These are phyloP conservation scores for Sanghuangporus baumii DNA, from an alignment of 1,284 basidiomycete genomes.

Conservation along the genomic window DNA sequence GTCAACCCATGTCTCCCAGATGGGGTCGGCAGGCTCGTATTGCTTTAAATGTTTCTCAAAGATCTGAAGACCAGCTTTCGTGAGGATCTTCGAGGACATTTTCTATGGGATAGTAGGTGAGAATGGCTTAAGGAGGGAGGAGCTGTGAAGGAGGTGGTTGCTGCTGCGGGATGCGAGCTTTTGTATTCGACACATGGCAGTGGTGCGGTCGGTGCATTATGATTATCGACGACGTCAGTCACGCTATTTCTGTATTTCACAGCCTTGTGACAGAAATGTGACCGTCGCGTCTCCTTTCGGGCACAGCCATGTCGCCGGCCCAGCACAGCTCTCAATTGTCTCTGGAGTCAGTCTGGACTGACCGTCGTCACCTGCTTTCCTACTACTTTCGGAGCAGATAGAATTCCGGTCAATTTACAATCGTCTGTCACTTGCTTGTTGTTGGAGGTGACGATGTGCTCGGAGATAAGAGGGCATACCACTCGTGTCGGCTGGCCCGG, in stretches of 20 bases:
- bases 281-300: background rate
- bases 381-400: no score
- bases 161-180: background rate
- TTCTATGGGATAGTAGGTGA: background rate
- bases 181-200: background rate
- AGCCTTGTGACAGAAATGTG: background rate
- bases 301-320: no score
- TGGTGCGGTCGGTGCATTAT: background rate
- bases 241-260: background rate
- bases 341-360: no score
- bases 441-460: no score
- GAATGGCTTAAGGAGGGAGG: background rate
- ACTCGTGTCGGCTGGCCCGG: no score
- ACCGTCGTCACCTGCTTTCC: no score
- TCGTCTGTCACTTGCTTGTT: no score
- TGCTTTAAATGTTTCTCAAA: conserved; percentile 58
- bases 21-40: conserved; percentile 70
- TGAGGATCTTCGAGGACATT: conserved; percentile 36
- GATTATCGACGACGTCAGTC: background rate
- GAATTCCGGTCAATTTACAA: no score
- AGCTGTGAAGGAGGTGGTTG: background rate
- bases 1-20: conserved; percentile 74
- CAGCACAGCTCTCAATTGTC: no score
- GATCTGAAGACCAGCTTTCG: conserved; percentile 46
- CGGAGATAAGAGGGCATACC: no score